These are phyloP conservation scores for Thelonectria rubi DNA, from an alignment of 2,329 filamentous ascomycete species.

Conservation along the genomic window DNA sequence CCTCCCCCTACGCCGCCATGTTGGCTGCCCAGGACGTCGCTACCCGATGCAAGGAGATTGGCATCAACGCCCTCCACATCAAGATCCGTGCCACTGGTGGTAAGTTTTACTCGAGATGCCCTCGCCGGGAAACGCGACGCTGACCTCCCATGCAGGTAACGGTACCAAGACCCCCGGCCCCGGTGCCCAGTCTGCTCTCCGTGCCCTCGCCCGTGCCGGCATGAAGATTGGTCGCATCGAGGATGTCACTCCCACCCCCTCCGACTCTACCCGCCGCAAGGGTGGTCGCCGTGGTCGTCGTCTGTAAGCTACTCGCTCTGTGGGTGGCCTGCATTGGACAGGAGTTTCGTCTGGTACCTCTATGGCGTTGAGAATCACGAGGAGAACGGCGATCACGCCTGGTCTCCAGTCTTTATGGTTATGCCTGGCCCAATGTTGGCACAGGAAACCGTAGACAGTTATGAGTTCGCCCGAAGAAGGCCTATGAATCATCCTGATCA, in stretches of 20 bases:
- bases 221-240: slow-evolving; percentile 99
- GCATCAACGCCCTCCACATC: slow-evolving; percentile 95
- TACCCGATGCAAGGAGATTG: slow-evolving; percentile 78
- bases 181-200: slow-evolving; percentile 98
- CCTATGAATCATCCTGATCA: slow-evolving; percentile 51
- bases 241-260: slow-evolving; percentile 98
- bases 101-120: slow-evolving; percentile 54
- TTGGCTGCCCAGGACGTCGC: slow-evolving; percentile 99
- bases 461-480: slow-evolving; percentile 56
- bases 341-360: slow-evolving; percentile 59
- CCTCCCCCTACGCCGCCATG: slow-evolving; percentile 99
- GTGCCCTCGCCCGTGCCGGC: slow-evolving; percentile 96
- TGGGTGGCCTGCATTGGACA: slow-evolving; percentile 46
- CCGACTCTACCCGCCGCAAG: slow-evolving; percentile 99
- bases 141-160: slow-evolving; percentile 70
- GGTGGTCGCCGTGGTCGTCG: slow-evolving; percentile 99
- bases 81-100: slow-evolving; percentile 99
- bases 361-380: slow-evolving; percentile 76
- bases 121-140: not conserved
- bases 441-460: slow-evolving; percentile 52
- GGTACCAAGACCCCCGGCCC: slow-evolving; percentile 99
- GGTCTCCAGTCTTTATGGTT: slow-evolving; percentile 67
- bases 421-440: slow-evolving; percentile 50
- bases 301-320: slow-evolving; percentile 72
- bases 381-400: slow-evolving; percentile 74